These are phyloP conservation scores for Cyclaneusma minus DNA, from an alignment of 2,329 filamentous ascomycete species.

Conservation along the genomic window DNA sequence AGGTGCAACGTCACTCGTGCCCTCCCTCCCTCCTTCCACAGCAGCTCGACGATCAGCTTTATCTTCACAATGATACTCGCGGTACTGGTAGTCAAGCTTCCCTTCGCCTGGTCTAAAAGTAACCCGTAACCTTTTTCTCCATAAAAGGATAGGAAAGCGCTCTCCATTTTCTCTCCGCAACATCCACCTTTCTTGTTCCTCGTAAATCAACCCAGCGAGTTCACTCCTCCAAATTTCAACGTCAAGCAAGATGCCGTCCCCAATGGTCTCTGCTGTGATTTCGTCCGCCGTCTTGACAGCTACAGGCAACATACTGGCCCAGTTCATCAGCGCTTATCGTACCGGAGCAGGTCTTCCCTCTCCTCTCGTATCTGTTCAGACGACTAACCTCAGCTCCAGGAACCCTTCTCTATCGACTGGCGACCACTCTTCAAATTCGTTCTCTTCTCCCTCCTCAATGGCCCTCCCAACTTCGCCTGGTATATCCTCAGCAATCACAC, in stretches of 20 bases:
- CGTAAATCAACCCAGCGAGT: no score
- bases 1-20: no score
- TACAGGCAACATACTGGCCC: constrained; percentile 59
- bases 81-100: no score
- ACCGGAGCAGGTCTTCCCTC: constrained; percentile 29
- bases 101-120: no score
- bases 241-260: constrained; percentile 17
- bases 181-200: no score
- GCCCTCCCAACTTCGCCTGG: constrained; percentile 77
- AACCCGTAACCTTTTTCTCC: no score
- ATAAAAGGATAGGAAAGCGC: no score
- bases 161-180: no score
- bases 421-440: constrained; percentile 62
- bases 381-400: constrained; percentile 23
- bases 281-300: constrained; percentile 51
- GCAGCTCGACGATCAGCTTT: no score
- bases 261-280: constrained; percentile 42
- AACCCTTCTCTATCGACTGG: constrained; percentile 45
- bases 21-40: no score
- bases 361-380: constrained; percentile 1
- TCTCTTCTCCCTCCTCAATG: constrained; percentile 55
- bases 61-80: no score
- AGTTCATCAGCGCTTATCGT: constrained; percentile 49
- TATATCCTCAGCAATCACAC: constrained; percentile 24
- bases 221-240: not conserved